phyloP scores from a whole-genome alignment of 202 grass and related monocot species.

The Hordeum pubiflorum region DNA sequence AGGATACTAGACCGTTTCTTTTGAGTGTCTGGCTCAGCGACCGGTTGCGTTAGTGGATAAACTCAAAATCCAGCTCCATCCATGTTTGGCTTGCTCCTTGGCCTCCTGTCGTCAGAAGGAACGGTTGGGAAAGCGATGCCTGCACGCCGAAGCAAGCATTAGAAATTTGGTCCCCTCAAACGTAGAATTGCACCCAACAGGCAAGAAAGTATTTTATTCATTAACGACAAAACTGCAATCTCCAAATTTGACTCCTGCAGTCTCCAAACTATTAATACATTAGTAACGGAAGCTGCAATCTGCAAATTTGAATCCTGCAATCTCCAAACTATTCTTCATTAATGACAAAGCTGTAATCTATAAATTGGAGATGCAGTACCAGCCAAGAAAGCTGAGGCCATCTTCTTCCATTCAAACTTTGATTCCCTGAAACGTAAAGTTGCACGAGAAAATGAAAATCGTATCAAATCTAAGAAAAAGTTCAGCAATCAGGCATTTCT shows the following conservation, averaged over 20 bases:
- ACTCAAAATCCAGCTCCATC: neutral
- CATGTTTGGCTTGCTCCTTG: neutral
- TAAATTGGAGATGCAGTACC: neutral
- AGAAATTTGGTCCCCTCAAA: too few relatives aligned
- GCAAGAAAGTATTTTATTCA: neutral
- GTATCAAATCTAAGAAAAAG: neutral
- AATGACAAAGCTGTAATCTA: neutral
- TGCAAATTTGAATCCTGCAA: too few relatives aligned
- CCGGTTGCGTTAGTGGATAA: neutral
- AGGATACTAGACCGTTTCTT: neutral
- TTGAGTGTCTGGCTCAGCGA: neutral
- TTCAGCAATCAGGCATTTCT: neutral
- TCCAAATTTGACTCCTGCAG: too few relatives aligned
- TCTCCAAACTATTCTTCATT: too few relatives aligned
- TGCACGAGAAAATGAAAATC: neutral
- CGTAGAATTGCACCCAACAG: neutral
- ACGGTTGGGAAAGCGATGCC: slow-evolving; percentile 5
- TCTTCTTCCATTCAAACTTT: neutral
- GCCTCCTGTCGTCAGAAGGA: neutral
- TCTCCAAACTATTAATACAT: too few relatives aligned
- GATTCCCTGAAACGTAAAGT: neutral
- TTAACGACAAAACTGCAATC: neutral
- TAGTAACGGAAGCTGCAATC: too few relatives aligned
- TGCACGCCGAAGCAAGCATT: neutral
- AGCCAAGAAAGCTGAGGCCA: neutral